Evolutionary conservation across 208 protist species (phyloP), one percentile per base, ranked within the genome.

Genomic region (Endotrypanum monterogeii): DNA sequence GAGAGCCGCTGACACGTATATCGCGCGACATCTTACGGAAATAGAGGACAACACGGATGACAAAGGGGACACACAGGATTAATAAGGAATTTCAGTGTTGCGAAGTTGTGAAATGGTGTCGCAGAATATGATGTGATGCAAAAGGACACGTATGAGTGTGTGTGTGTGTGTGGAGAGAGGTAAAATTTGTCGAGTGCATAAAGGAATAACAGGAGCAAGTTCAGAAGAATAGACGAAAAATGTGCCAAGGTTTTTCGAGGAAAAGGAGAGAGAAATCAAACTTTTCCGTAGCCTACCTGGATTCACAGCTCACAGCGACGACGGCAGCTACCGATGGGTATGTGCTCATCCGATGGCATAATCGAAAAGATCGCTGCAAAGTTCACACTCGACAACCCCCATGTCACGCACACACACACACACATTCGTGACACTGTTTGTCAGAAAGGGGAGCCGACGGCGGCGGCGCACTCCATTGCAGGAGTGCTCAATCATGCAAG

Each of bases 401-500:
- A 3, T 9, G 41, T 3, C n/a, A n/a, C n/a, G n/a, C n/a, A n/a
- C n/a, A n/a, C 62, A 8, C 18, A 51, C 41, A 67, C n/a, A 30
- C n/a, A n/a, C n/a, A n/a, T n/a, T n/a, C n/a, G n/a, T n/a, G n/a
- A n/a, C n/a, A n/a, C n/a, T n/a, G n/a, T n/a, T n/a, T n/a, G n/a
- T n/a, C n/a, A n/a, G n/a, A n/a, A 51, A 65, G 46, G 55, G 37
- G 70, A 25, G n/a, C n/a, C n/a, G n/a, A 35, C 41, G 44, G 37
- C 28, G 28, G 57, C 9, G 18, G 37, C 18, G 8, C 58, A 28
- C 58, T 30, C 25, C 7, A 32, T 32, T 32, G 12, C 35, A 41
- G 16, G 32, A 63, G 58, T 46, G 30, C 0, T 20, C 30, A 20
- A 25, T 7, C 30, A 44, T 14, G 18, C 16, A 7, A 12, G 58